Conservation (phyloP, 768 basidiomycete genomes). For the Leccinellum albellum region DNA sequence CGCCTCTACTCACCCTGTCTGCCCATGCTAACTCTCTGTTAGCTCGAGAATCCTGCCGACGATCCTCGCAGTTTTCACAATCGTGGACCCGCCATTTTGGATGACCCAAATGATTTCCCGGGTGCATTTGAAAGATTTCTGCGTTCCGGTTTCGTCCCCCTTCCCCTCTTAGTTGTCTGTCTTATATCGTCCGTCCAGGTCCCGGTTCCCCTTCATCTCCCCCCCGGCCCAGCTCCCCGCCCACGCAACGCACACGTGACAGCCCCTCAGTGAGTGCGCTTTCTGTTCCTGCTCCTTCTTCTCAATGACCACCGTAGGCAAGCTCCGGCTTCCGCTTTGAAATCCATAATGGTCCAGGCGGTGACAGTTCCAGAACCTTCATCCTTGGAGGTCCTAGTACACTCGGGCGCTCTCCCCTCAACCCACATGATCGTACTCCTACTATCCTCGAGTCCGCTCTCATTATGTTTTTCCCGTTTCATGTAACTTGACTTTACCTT, state of each 20-base stretch:
- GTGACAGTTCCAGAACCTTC: constrained; percentile 32
- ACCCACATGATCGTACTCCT: constrained; percentile 30
- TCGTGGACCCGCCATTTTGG: constrained; percentile 25
- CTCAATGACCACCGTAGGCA: constrained; percentile 8
- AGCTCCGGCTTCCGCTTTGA: constrained; percentile 34
- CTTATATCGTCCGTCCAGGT: constrained; percentile 6
- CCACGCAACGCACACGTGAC: constrained; percentile 15
- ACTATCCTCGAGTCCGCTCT: constrained; percentile 53
- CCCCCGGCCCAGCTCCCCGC: constrained; percentile 14
- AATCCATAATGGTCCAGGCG: constrained; percentile 30
- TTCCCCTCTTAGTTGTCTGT: neutral
- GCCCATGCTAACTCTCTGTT: constrained; percentile 6
- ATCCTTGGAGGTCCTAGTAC: constrained; percentile 36
- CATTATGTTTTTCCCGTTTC: neutral
- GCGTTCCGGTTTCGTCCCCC: constrained; percentile 32
- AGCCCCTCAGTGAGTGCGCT: constrained; percentile 9
- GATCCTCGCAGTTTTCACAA: constrained; percentile 70
- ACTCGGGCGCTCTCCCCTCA: constrained; percentile 19
- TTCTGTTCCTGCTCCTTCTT: neutral
- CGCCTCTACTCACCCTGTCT: neutral
- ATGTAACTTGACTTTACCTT: neutral
- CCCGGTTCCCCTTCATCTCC: neutral
- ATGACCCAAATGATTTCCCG: constrained; percentile 31
- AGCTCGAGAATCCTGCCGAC: constrained; percentile 74
- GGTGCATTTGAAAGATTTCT: constrained; percentile 47